Base-by-base conservation (phyloP, 164 flowering plant species). In the Nelumbo lutea region DNA sequence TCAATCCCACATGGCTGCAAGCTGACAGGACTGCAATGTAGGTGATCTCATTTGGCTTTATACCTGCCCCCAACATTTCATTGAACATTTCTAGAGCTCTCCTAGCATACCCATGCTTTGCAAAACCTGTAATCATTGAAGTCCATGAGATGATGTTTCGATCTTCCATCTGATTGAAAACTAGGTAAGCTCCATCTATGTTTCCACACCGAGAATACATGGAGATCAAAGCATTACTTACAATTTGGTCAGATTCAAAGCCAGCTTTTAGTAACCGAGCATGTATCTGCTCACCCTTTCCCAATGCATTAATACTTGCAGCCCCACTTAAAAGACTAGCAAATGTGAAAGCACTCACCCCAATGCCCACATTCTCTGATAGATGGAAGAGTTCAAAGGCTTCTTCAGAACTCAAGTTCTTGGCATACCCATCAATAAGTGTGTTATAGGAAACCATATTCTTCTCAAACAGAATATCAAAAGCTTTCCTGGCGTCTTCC, bases 191-290 rank as follows among this genome's bases (percentile, higher is more conserved):
- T 44, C 83, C 84, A 51, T 85, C 88, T 63, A 91, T 79, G 77
- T 84, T 64, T 14, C 97, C 98, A 70, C 97, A 91, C 77, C 82
- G 81, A 10, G 97, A 81, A 72, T 93, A 93, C 97, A 93, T 89
- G 46, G 91, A 85, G 57, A 91, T 80, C 72, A 93, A 78, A 59
- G 97, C 83, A 78, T 93, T 93, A 52, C 66, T 75, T 2, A 88
- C 72, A 69, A 70, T 70, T 42, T 62, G 80, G 62, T 86, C 83
- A 2, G 84, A 78, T 46, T 69, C 63, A 6, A 86, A 78, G 45
- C 90, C 96, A 2, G 82, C 68, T 83, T 88, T 93, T 6, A 89
- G 41, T 8, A 90, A 52, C 67, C 87, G 80, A 55, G 83, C 90
- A 81, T 90, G 96, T 62, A 89, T 76, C 69, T 88, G 86, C 79